Percentiles rank a stretch among this genome's conserved stretches.
Conservation (phyloP, 768 basidiomycete genomes). For the Naganishia onofrii region DNA sequence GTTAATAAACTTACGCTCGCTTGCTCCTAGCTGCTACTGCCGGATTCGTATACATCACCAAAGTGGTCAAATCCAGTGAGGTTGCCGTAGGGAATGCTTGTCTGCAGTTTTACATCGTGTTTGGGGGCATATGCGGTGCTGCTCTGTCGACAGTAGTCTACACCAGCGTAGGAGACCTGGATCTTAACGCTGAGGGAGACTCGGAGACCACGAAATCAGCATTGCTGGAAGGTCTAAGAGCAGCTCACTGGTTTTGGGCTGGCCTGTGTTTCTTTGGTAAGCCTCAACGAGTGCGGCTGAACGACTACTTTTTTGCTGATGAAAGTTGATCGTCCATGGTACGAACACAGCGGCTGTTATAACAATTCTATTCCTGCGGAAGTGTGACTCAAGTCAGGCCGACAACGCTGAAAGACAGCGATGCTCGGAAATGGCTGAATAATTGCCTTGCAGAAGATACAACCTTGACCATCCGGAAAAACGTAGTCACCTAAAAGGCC, state of each 20-base stretch:
- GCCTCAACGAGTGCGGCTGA: background rate
- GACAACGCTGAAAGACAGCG: too few relatives aligned
- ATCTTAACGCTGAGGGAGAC: background rate
- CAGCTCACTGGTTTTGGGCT: conserved; percentile 13
- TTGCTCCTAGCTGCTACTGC: background rate
- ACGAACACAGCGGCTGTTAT: background rate
- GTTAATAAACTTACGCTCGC: too few relatives aligned
- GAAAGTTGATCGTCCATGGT: background rate
- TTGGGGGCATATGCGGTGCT: background rate
- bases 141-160: background rate
- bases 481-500: background rate
- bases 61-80: background rate
- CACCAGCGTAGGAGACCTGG: background rate
- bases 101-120: background rate
- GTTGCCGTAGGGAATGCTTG: background rate
- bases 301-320: too few relatives aligned
- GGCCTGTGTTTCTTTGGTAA: conserved; percentile 1
- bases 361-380: background rate
- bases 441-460: too few relatives aligned
- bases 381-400: background rate
- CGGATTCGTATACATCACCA: background rate
- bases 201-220: background rate
- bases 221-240: background rate
- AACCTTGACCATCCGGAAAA: background rate
- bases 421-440: too few relatives aligned